Base-by-base conservation (phyloP, 257 asterid species). In the Linaria vulgaris region DNA sequence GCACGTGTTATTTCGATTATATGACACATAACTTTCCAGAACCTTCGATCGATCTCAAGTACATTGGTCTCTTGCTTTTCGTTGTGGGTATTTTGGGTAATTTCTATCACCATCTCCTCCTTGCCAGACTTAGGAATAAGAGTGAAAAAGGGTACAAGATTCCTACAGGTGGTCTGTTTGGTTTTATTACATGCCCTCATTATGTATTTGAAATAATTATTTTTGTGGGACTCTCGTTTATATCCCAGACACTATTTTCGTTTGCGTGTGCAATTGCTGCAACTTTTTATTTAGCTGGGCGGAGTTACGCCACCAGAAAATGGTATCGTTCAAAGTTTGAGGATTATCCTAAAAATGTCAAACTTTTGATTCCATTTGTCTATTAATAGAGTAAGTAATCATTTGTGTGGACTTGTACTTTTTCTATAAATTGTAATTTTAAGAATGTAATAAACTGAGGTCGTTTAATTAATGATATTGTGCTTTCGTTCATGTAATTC, bases 301-400 rank as follows among this genome's bases (percentile, higher is more conserved):
- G 94, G 88, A 88, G 96, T 74, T 37, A 74, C 7, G 68, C 69
- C 67, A 87, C 96, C 17, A 74, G 83, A 71, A 81, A 85, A 15
- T 88, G 96, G 94, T 88, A 88, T 56, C 23, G 70, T 30, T 80
- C 94, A 66, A 88, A 88, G 69, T 88, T 88, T 67, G 94, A 88
- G 9, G 47, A 79, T 58, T 83, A 85, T 64, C 90, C 90, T 2
- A 76, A 62, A 63, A 54, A 76, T 79, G 88, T 85, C 17, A 88
- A 79, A 68, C 83, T 85, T 55, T 61, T 88, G 77, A 66, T 88
- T 56, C 95, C 95, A 6, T 84, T 65, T 69, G 77, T 87, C 56
- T 69, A 81, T 68, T 86, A 75, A n/a, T n/a, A n/a, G n/a, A n/a
- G 76, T 9, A 1, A 43, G 6, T 27, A 34, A 7, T 34, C 41